Evolutionary conservation across 768 basidiomycete genomes (phyloP).

Genomic region (Phlebiopsis gigantea): DNA sequence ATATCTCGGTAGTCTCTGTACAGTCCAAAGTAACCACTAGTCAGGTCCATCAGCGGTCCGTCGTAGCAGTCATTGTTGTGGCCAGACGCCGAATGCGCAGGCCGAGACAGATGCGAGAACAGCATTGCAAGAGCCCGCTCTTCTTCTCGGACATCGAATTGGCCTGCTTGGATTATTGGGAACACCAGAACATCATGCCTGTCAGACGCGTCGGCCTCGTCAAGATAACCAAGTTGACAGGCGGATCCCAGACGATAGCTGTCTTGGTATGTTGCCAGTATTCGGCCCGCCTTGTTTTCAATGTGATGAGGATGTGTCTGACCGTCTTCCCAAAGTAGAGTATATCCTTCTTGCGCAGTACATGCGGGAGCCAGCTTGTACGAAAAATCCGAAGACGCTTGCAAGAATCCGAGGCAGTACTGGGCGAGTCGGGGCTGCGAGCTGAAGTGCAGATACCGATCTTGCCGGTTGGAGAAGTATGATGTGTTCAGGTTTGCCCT

Average conservation of each 20-base stretch:
- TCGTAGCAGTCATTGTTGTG: conserved; percentile 8
- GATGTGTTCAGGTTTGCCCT: conserved; percentile 92
- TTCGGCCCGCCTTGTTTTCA: conserved; percentile 42
- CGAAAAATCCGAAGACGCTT: conserved; percentile 64
- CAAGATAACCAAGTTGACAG: neutral
- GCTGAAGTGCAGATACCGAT: conserved; percentile 81
- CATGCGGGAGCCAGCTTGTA: conserved; percentile 44
- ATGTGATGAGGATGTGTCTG: conserved; percentile 66
- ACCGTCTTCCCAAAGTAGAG: conserved; percentile 63
- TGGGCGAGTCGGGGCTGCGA: conserved; percentile 59
- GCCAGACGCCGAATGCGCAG: conserved; percentile 5
- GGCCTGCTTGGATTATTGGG: conserved; percentile 87
- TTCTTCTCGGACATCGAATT: conserved; percentile 83
- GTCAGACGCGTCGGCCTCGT: conserved; percentile 5
- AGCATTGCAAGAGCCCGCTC: conserved; percentile 56
- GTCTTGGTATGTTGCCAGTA: conserved; percentile 54
- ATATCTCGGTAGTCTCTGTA: conserved; percentile 74
- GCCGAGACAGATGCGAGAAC: conserved; percentile 42
- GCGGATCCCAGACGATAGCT: conserved; percentile 19
- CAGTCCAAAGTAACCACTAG: conserved; percentile 93
- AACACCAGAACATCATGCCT: conserved; percentile 51
- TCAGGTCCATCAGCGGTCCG: conserved; percentile 67
- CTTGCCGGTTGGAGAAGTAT: conserved; percentile 94
- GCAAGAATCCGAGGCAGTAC: conserved; percentile 80
- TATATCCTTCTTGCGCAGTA: conserved; percentile 34